Conservation (phyloP, 1,284 basidiomycete genomes). For the Ustilago tritici region DNA sequence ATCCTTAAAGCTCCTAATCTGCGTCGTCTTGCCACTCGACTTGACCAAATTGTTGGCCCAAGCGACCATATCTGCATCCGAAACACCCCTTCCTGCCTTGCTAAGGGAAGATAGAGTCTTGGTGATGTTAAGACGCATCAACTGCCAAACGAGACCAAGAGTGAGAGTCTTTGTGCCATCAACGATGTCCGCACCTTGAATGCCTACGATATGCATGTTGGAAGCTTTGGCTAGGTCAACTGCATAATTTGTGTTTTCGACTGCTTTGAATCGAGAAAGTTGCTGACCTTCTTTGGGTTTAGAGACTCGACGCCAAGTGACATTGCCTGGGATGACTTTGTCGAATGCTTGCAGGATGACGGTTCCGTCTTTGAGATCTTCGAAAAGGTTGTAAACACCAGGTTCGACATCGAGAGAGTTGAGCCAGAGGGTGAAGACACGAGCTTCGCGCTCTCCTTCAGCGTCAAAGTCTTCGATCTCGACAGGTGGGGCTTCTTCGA, state of each 20-base stretch:
- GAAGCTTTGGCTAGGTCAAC: constrained; percentile 92
- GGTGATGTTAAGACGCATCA: constrained; percentile 93
- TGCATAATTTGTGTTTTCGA: constrained; percentile 97
- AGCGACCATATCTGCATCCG: constrained; percentile 91
- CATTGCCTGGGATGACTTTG: constrained; percentile 90
- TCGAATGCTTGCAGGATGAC: constrained; percentile 95
- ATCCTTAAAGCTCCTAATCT: constrained; percentile 94
- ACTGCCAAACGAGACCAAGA: constrained; percentile 95
- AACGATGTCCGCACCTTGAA: constrained; percentile 96
- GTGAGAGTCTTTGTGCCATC: constrained; percentile 91
- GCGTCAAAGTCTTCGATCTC: constrained; percentile 97
- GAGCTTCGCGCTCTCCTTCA: constrained; percentile 96
- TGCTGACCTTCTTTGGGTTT: constrained; percentile 87
- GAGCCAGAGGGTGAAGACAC: constrained; percentile 97
- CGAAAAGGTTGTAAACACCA: constrained; percentile 94
- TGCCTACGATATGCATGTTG: constrained; percentile 94
- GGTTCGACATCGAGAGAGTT: constrained; percentile 97
- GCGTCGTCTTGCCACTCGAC: constrained; percentile 76
- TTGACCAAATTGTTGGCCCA: constrained; percentile 95
- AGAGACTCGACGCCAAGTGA: constrained; percentile 91
- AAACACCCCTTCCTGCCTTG: constrained; percentile 81
- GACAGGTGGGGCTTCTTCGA: constrained; percentile 81
- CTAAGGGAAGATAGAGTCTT: constrained; percentile 86
- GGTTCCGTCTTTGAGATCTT: constrained; percentile 90
- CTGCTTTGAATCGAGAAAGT: constrained; percentile 93